phyloP scores from a whole-genome alignment of 306 rosid species.

The Fagus sylvatica region DNA sequence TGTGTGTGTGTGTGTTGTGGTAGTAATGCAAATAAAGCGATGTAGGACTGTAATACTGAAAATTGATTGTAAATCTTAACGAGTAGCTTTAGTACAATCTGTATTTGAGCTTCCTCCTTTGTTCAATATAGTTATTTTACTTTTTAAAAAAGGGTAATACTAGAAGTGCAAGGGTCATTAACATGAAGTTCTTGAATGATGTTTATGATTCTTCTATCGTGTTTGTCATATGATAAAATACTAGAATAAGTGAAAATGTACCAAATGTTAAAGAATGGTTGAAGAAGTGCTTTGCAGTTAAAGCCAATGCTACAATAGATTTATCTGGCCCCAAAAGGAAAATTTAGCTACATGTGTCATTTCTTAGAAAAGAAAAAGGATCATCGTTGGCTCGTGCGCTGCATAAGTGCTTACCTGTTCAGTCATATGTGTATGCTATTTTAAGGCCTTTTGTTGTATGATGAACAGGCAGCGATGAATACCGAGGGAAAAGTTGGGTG shows the following conservation, averaged over 20 bases:
- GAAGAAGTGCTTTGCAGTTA: not conserved
- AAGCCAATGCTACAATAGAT: not conserved
- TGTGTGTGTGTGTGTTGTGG: too few relatives aligned
- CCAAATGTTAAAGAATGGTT: not conserved
- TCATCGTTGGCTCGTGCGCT: not conserved
- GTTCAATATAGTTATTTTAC: too few relatives aligned
- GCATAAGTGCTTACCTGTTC: not conserved
- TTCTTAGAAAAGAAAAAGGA: not conserved
- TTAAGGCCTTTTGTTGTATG: constrained; percentile 29
- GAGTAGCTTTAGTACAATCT: too few relatives aligned
- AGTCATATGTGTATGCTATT: not conserved
- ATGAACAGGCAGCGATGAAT: constrained; percentile 89
- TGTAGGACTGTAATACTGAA: not conserved
- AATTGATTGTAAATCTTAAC: too few relatives aligned
- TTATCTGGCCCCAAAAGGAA: not conserved
- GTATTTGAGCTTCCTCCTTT: too few relatives aligned
- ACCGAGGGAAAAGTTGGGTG: constrained; percentile 92
- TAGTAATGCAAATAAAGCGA: not conserved
- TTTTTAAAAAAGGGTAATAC: not conserved
- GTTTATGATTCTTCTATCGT: not conserved
- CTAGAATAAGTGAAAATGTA: not conserved
- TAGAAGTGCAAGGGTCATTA: not conserved
- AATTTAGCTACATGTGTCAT: not conserved
- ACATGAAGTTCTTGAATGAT: not conserved
- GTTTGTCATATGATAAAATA: not conserved